Base-by-base conservation (phyloP, 495 filamentous ascomycete genomes). In the Penicillium subrubescens region DNA sequence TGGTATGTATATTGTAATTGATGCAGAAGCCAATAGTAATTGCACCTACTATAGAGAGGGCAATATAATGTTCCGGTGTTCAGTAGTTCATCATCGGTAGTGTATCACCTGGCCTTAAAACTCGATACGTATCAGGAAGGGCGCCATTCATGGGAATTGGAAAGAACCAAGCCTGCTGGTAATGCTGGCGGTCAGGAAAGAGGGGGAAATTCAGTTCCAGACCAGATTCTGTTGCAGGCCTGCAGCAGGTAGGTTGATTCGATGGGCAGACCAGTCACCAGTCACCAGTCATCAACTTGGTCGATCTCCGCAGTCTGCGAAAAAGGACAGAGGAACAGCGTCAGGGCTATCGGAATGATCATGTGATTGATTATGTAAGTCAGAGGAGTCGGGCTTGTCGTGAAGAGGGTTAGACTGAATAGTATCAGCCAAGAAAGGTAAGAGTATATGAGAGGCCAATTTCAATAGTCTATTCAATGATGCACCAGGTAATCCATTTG, bases 291-390 rank as follows among this genome's bases (percentile, higher is more conserved):
- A n/a, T 27, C 14, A 10, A 34, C 51, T 34, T n/a, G 27, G 27
- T n/a, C 5, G 27, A 0, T 54, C 23, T 43, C 52, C 19, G 53
- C 35, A 31, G 37, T 23, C n/a, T 3, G 31, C 31, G 7, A 21
- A 21, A 21, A 21, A 46, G 43, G 43, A 46, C 43, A 46, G n/a
- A 46, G 43, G 19, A 11, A 21, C 44, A 35, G 50, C 60, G 41
- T 63, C 64, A 67, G 64, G 64, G 65, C 57, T 67, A 60, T 46
- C 23, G 15, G 6, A n/a, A 1, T 3, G 12, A 27, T 65, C 67
- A 70, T 34, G 64, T 67, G 64, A 3, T 14, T 0, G 8, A 7
- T 48, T 59, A 59, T 48, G 57, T 59, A 44, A 59, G 5, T 17
- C 53, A 35, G 31, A 19, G 11, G 25, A 52, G 25, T 14, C 21